These are phyloP conservation scores for Myxozyma geophila DNA, from an alignment of 805 yeast species.

Conservation along the genomic window DNA sequence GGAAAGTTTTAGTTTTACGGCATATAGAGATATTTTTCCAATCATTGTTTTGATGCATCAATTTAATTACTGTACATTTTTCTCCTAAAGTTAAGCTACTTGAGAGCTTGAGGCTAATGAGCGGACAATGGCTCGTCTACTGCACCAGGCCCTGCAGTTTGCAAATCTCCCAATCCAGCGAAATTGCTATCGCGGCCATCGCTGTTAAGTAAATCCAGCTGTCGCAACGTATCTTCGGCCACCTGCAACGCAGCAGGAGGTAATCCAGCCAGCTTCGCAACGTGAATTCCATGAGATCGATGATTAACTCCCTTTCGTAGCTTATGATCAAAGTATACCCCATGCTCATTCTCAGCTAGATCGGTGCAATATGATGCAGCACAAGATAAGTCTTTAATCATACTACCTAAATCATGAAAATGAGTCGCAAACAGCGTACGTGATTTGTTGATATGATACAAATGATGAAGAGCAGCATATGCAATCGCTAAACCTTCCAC, in stretches of 20 bases:
- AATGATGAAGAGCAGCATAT: conserved; percentile 67
- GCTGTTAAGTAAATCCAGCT: conserved; percentile 8
- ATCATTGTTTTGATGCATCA: background rate
- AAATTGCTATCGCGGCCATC: background rate
- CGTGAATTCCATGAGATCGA: conserved; percentile 36
- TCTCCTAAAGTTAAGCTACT: background rate
- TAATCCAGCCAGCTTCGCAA: conserved; percentile 35
- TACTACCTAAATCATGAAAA: conserved; percentile 52
- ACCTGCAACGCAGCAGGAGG: conserved; percentile 27
- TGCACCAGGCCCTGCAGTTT: background rate
- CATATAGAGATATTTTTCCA: background rate
- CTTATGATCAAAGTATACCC: conserved; percentile 28
- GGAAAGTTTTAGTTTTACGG: background rate
- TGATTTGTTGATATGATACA: conserved; percentile 61
- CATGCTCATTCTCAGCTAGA: conserved; percentile 25
- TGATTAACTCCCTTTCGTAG: conserved; percentile 32
- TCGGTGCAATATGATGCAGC: conserved; percentile 35
- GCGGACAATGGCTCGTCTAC: background rate
- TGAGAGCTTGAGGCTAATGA: background rate
- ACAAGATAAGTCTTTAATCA: conserved; percentile 22
- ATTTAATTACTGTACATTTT: background rate
- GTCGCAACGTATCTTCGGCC: conserved; percentile 20
- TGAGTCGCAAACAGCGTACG: conserved; percentile 90
- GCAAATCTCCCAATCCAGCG: background rate
- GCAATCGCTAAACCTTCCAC: conserved; percentile 86